A percentile compares a stretch with the other conserved stretches of the same genome.
These are phyloP conservation scores for Rubroboletus satanas DNA, from an alignment of 768 basidiomycete species.

Conservation along the genomic window DNA sequence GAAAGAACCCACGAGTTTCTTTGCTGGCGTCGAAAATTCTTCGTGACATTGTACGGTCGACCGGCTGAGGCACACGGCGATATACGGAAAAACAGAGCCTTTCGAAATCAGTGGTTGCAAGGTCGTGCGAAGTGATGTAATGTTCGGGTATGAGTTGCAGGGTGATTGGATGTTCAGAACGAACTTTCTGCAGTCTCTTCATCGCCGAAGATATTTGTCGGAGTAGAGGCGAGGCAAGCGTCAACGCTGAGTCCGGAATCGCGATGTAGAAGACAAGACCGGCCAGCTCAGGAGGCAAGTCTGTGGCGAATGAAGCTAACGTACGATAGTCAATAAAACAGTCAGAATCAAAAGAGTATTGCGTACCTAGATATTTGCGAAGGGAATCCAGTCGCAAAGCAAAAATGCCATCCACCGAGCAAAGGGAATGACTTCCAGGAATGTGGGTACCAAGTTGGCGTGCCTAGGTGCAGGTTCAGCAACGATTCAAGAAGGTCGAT, in stretches of 20 bases:
- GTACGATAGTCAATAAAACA: not conserved
- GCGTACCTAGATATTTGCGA: constrained; percentile 60
- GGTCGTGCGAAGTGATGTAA: constrained; percentile 40
- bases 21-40: constrained; percentile 40
- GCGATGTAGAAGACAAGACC: constrained; percentile 67
- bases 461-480: constrained; percentile 38
- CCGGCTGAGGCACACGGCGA: constrained; percentile 59
- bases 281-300: constrained; percentile 35
- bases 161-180: constrained; percentile 47
- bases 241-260: constrained; percentile 56
- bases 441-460: constrained; percentile 57
- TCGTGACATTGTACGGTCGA: constrained; percentile 60
- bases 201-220: constrained; percentile 64
- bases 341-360: not conserved
- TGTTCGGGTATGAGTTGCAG: constrained; percentile 75
- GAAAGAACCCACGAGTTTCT: constrained; percentile 48
- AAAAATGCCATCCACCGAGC: constrained; percentile 54
- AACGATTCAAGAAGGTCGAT: not conserved
- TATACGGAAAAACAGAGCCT: constrained; percentile 65
- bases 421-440: constrained; percentile 46
- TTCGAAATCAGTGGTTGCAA: constrained; percentile 31
- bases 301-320: constrained; percentile 48
- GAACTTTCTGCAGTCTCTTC: constrained; percentile 51
- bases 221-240: constrained; percentile 61
- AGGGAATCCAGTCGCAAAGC: constrained; percentile 66